Conservation (phyloP, 2,329 filamentous ascomycete genomes). For the Hypoxylon sp. region DNA sequence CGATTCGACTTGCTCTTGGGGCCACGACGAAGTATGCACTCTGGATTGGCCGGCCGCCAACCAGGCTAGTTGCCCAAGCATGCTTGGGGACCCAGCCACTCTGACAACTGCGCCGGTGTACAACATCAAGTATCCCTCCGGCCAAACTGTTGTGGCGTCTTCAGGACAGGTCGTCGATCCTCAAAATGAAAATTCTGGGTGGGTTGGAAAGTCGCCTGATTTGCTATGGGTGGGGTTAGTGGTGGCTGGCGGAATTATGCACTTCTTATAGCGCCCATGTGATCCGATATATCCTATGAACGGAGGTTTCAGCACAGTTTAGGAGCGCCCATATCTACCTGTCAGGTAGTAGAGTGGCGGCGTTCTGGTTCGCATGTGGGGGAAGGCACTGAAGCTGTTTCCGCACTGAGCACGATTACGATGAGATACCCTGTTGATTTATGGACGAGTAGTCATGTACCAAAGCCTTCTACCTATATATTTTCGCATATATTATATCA, state of each 20-base stretch:
- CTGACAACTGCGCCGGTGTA: conserved; percentile 61
- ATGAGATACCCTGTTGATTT: conserved; percentile 41
- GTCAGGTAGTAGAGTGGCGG: not conserved
- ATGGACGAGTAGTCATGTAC: conserved; percentile 10
- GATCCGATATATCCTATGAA: conserved; percentile 7
- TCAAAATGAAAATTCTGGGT: conserved; percentile 19
- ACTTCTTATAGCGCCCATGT: conserved; percentile 20
- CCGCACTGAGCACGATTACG: conserved; percentile 26
- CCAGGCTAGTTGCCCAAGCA: conserved; percentile 66
- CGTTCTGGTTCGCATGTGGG: conserved; percentile 6
- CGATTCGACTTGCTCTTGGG: conserved; percentile 65
- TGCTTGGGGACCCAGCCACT: conserved; percentile 57
- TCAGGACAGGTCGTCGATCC: conserved; percentile 51
- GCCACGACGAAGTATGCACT: conserved; percentile 66
- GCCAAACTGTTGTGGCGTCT: conserved; percentile 58
- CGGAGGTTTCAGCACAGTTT: not conserved
- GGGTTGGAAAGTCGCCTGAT: conserved; percentile 15
- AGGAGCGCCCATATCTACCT: not conserved
- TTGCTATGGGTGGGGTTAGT: conserved; percentile 21
- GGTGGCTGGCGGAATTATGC: conserved; percentile 12
- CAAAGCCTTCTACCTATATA: conserved; percentile 5
- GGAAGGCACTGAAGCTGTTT: not conserved
- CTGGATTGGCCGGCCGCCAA: conserved; percentile 65
- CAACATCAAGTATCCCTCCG: conserved; percentile 68
- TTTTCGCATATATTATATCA: conserved; percentile 1